Conservation (phyloP, 441 rosid genomes). For the Jatropha podagrica region DNA sequence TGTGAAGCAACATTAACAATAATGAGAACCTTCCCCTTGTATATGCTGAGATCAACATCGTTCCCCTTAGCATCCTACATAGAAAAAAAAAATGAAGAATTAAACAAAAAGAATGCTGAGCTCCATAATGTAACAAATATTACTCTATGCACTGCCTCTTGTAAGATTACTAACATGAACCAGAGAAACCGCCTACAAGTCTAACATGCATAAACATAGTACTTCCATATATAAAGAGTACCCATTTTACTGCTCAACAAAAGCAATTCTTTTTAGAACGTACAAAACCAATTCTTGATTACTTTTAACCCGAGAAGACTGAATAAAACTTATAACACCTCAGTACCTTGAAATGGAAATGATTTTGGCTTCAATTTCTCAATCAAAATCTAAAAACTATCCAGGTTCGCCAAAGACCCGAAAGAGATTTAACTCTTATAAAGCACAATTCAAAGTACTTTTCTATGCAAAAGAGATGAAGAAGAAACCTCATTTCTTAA, state of each 20-base stretch:
- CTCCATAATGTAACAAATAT: no score
- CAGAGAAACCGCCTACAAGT: background rate
- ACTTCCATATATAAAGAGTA: background rate
- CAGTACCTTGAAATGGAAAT: background rate
- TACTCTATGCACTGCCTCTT: background rate
- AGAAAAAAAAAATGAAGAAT: background rate
- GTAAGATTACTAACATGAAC: background rate
- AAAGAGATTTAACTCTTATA: background rate
- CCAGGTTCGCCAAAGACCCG: background rate
- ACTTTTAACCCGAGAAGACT: no score
- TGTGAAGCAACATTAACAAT: conserved; percentile 98
- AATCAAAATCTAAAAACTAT: no score
- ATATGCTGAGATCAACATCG: conserved; percentile 71
- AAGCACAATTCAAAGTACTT: background rate
- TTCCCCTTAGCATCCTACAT: conserved; percentile 80
- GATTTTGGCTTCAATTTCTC: background rate
- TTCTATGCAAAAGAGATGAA: background rate
- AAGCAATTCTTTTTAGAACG: background rate
- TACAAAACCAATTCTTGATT: background rate
- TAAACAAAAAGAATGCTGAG: no score
- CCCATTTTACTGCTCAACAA: background rate
- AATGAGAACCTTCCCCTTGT: conserved; percentile 86
- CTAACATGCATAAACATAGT: background rate
- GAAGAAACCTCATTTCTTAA: background rate
- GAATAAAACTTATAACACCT: background rate